Percentiles rank a stretch among this genome's conserved stretches.
Conservation (phyloP, 2,329 filamentous ascomycete species). For the Didymella lethalis region DNA sequence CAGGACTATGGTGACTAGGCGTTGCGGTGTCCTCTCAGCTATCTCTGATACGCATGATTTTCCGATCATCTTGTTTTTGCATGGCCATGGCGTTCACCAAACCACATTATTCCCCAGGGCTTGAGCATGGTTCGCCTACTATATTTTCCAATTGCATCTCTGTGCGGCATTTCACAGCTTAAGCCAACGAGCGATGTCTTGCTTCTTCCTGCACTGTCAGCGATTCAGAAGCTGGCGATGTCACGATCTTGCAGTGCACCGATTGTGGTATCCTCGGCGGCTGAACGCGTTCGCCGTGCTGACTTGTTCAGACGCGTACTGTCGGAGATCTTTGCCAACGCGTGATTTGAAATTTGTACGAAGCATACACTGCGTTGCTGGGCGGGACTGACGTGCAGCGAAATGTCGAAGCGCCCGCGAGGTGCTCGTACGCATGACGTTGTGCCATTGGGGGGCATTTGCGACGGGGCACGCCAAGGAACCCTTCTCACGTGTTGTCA, state of each 20-base stretch:
- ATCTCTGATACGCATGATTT: slow-evolving; percentile 5
- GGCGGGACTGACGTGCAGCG: background rate
- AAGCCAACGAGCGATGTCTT: background rate
- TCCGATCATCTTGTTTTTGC: slow-evolving; percentile 30
- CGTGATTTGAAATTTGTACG: slow-evolving; percentile 13
- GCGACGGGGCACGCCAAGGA: slow-evolving; percentile 14
- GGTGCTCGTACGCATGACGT: slow-evolving; percentile 17
- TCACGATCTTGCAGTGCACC: slow-evolving; percentile 13
- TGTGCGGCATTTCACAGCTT: slow-evolving; percentile 14
- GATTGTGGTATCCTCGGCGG: background rate
- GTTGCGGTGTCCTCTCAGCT: slow-evolving; percentile 1
- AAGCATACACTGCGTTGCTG: background rate
- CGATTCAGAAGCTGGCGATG: slow-evolving; percentile 6
- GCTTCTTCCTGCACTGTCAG: slow-evolving; percentile 7
- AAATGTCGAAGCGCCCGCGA: slow-evolving; percentile 8
- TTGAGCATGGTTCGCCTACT: slow-evolving; percentile 26
- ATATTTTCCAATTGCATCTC: slow-evolving; percentile 19
- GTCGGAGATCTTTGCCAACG: background rate
- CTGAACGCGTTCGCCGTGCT: background rate
- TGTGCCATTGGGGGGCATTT: slow-evolving; percentile 2
- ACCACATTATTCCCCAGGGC: slow-evolving; percentile 35
- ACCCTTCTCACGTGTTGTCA: slow-evolving; percentile 9
- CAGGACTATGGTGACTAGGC: slow-evolving; percentile 43
- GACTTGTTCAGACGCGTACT: background rate
- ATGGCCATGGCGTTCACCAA: slow-evolving; percentile 42